A percentile compares a stretch with the other conserved stretches of the same genome.
Conservation (phyloP, 352 stramenopile genomes). For the Globisporangium canariense region DNA sequence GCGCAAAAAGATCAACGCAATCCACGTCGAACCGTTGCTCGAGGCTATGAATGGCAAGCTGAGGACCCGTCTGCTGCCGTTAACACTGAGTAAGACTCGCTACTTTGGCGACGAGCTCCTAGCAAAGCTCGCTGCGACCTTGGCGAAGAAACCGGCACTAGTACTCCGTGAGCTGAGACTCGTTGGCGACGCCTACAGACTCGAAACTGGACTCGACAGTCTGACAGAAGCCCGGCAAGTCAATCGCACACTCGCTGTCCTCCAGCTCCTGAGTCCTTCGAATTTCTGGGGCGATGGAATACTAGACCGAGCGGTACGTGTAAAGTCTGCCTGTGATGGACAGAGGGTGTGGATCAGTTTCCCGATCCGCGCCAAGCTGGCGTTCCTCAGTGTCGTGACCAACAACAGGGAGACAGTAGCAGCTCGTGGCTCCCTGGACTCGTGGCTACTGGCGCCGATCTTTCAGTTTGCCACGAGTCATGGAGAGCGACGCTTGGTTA, state of each 20-base stretch:
- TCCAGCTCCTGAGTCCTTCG: neutral
- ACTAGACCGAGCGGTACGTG: neutral
- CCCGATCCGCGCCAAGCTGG: neutral
- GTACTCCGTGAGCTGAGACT: conserved; percentile 3
- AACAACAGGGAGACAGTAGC: neutral
- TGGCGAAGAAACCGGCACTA: neutral
- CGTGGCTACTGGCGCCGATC: neutral
- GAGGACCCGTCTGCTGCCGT: neutral
- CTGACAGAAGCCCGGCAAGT: neutral
- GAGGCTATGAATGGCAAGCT: neutral
- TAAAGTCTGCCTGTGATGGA: neutral
- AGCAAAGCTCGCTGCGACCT: neutral
- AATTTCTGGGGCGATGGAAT: neutral
- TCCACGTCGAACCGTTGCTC: neutral
- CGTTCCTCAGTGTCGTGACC: conserved; percentile 5
- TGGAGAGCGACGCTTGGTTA: neutral
- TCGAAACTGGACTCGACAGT: neutral
- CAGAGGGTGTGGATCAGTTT: neutral
- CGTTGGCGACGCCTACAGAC: neutral
- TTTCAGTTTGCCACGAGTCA: neutral
- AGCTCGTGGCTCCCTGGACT: neutral
- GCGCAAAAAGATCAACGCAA: neutral
- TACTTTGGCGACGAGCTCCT: neutral
- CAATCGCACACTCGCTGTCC: neutral
- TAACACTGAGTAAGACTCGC: conserved; percentile 2